Evolutionary conservation across 345 rosid species (phyloP), one percentile per base, ranked within the genome.

Genomic region (Salix purpurea): DNA sequence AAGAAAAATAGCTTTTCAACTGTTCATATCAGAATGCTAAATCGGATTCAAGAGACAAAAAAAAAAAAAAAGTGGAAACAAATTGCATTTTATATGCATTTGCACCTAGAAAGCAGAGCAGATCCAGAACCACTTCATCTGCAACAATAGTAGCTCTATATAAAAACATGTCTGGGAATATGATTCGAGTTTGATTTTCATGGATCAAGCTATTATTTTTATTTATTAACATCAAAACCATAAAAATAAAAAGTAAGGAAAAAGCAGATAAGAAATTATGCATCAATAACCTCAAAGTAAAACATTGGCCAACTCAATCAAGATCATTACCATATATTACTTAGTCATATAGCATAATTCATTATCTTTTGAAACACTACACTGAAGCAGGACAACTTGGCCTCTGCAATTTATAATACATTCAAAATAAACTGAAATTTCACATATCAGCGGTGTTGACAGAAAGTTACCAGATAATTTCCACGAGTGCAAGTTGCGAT

Each of bases 391-490:
- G 18, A 15, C 37, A 36, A 13, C 28, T 2, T 9, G 6, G 19
- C 10, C 10, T 2, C 1, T 13, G 50, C 48, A 44, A 44, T 10
- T 19, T 19, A 52, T 52, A 52, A 19, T 6, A 52, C 13, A 1
- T 9, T 5, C 37, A 34, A 5, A 5, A 34, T 34, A 34, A 34
- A 34, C 62, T n/a, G 2, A 58, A n/a, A 1, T 5, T 9, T 23
- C 62, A 23, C 14, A n/a, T 28, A 40, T 58, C 64, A 68, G 40
- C 77, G 77, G 34, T 46, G 81, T 32, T 73, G 97, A 79, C 98
- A 96, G 85, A 93, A 92, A 24, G 98, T 93, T 81, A 96, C 88
- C 68, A 92, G 71, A 77, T 96, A 96, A 78, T 72, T 89, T 16
- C 90, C 94, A 21, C 89, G 81, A 2, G 90, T 84, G 80, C 98